Conservation (phyloP, 805 yeast genomes). For the Lipomyces japonicus region DNA sequence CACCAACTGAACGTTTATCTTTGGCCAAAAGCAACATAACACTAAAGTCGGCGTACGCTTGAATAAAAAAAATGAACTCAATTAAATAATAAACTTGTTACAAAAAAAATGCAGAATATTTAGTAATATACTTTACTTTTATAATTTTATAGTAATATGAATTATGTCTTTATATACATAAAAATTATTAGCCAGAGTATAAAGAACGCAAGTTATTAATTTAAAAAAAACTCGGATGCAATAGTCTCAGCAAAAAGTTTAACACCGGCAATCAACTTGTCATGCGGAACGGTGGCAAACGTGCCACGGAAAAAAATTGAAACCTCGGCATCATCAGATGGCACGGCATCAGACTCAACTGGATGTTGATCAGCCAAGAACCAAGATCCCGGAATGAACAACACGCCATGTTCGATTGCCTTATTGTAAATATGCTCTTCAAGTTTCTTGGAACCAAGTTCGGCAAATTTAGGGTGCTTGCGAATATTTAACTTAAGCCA, state of each 20-base stretch:
- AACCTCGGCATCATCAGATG: constrained; percentile 12
- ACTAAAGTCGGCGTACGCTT: too few species aligned
- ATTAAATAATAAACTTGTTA: neutral
- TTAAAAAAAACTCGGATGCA: constrained; percentile 30
- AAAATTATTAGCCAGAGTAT: too few species aligned
- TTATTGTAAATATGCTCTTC: constrained; percentile 24
- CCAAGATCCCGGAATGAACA: constrained; percentile 33
- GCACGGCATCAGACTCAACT: constrained; percentile 6
- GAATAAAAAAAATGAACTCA: too few species aligned
- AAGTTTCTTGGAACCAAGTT: constrained; percentile 30
- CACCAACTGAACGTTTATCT: neutral
- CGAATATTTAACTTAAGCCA: constrained; percentile 70
- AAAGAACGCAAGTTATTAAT: neutral
- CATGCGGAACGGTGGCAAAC: constrained; percentile 43
- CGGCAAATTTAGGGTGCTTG: constrained; percentile 68
- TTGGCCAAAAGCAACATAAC: neutral
- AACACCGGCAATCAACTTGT: constrained; percentile 37
- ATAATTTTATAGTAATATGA: too few species aligned
- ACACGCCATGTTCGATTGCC: constrained; percentile 28
- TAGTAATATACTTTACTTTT: neutral
- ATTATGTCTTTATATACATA: too few species aligned
- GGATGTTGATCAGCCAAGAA: constrained; percentile 31
- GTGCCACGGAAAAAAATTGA: constrained; percentile 43
- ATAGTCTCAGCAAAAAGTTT: constrained; percentile 38
- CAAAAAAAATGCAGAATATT: neutral